phyloP scores from a whole-genome alignment of 306 rosid genomes.

The Cajanus cajan region DNA sequence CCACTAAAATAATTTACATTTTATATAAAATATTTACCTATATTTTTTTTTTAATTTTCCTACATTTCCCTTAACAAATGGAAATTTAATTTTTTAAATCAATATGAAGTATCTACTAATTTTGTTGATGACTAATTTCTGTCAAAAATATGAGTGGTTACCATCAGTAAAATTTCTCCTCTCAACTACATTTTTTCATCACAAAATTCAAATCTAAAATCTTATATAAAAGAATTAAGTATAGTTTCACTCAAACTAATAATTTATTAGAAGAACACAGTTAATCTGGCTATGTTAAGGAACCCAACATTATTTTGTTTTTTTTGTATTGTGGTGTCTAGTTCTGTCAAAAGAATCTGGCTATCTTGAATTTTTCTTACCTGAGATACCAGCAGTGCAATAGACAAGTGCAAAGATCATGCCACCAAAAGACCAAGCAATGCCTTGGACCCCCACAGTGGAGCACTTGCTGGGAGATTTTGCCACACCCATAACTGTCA shows the following conservation, averaged over 20 bases:
- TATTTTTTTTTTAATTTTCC: too few species aligned
- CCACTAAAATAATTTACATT: neutral
- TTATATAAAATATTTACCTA: neutral
- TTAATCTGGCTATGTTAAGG: neutral
- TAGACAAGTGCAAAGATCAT: constrained; percentile 50
- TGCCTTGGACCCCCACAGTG: constrained; percentile 45
- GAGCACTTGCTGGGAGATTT: constrained; percentile 34
- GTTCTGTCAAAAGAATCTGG: neutral
- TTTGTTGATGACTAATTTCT: too few species aligned
- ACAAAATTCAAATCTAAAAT: too few species aligned
- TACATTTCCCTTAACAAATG: too few species aligned
- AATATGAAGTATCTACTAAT: too few species aligned
- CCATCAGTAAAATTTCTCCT: too few species aligned
- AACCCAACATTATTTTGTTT: too few species aligned
- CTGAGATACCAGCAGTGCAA: constrained; percentile 49
- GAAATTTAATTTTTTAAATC: neutral
- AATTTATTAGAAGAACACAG: too few species aligned
- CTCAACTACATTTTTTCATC: too few species aligned
- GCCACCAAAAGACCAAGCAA: constrained; percentile 53
- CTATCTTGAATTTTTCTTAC: constrained; percentile 7
- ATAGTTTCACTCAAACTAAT: too few species aligned
- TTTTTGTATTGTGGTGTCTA: neutral
- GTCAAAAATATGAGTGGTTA: too few species aligned
- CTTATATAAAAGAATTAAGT: too few species aligned
- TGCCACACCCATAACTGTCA: constrained; percentile 12